These are phyloP conservation scores for Beauveria asiatica DNA, from an alignment of 2,329 filamentous ascomycete genomes.

Conservation along the genomic window DNA sequence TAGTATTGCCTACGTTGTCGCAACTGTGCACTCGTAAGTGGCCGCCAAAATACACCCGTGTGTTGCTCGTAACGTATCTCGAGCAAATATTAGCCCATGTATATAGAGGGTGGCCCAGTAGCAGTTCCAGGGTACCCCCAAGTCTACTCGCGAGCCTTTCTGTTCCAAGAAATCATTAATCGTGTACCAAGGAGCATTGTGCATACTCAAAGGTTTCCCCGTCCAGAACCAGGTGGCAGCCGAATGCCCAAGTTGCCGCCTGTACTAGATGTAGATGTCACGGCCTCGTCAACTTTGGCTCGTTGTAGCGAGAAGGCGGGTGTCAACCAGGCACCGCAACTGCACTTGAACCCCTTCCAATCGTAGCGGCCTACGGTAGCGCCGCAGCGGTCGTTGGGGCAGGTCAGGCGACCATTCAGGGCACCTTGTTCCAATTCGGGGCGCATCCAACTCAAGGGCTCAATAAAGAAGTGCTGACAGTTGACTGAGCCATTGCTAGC, in stretches of 20 bases:
- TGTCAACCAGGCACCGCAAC: slow-evolving; percentile 81
- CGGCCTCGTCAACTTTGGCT: slow-evolving; percentile 67
- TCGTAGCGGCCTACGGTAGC: slow-evolving; percentile 86
- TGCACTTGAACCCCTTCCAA: slow-evolving; percentile 93
- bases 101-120: too few relatives aligned
- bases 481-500: slow-evolving; percentile 19
- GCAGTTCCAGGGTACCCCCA: neutral
- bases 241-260: slow-evolving; percentile 39
- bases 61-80: too few relatives aligned
- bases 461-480: slow-evolving; percentile 84
- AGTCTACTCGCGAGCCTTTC: too few relatives aligned
- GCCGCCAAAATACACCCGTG: too few relatives aligned
- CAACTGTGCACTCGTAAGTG: too few relatives aligned
- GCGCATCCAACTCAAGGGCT: slow-evolving; percentile 94
- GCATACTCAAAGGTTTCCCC: slow-evolving; percentile 25
- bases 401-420: slow-evolving; percentile 76
- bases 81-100: too few relatives aligned
- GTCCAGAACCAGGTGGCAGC: slow-evolving; percentile 40
- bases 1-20: too few relatives aligned
- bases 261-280: slow-evolving; percentile 11
- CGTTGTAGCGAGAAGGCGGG: slow-evolving; percentile 82
- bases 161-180: neutral
- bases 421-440: slow-evolving; percentile 69
- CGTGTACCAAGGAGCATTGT: neutral
- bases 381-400: slow-evolving; percentile 69